Conservation (phyloP, 257 asterid species). For the Solanum pimpinellifolium region DNA sequence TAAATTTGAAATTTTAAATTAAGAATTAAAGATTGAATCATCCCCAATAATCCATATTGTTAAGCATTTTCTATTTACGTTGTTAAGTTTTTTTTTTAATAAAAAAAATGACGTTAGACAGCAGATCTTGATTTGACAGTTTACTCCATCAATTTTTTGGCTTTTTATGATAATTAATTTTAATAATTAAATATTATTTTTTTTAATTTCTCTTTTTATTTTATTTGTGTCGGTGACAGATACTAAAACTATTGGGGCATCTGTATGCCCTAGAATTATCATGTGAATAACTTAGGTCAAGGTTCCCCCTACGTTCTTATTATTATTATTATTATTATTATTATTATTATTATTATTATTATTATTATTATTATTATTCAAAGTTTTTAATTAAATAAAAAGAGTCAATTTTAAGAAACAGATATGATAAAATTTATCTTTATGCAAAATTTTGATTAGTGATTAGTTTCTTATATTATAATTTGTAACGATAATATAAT, state of each 20-base stretch:
- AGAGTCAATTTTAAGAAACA: not conserved
- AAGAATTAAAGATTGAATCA: not conserved
- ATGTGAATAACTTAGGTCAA: not conserved
- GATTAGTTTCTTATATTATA: not conserved
- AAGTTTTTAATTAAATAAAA: not conserved
- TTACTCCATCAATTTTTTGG: not conserved
- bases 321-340: not conserved
- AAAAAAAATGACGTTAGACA: slow-evolving; percentile 8
- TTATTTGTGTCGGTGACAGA: not conserved
- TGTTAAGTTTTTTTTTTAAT: not conserved
- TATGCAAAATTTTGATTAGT: not conserved
- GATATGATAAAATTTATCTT: not conserved
- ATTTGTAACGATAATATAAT: too few species aligned
- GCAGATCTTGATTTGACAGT: slow-evolving; percentile 12
- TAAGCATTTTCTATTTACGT: not conserved
- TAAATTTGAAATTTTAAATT: too few species aligned
- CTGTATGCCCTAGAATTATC: not conserved
- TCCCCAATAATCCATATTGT: not conserved
- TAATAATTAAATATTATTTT: not conserved
- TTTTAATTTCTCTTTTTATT: not conserved
- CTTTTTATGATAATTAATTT: not conserved
- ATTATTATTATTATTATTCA: not conserved
- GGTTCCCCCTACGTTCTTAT: not conserved
- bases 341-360: not conserved
- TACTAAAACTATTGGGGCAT: not conserved